Conservation (phyloP, 1,284 basidiomycete species). For the Grifola frondosa region DNA sequence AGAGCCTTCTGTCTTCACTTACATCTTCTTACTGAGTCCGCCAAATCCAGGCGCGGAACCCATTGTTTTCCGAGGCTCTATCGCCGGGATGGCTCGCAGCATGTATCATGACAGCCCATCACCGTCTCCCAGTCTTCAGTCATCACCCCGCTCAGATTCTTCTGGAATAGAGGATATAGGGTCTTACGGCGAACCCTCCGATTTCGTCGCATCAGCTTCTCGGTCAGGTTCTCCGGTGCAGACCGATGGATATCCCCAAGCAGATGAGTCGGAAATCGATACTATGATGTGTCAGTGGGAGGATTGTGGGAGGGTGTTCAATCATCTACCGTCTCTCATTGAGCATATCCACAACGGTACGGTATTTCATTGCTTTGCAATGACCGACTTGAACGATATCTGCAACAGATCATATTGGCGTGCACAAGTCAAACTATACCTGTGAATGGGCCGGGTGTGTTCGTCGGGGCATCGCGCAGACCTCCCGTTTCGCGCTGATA, state of each 20-base stretch:
- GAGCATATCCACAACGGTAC: conserved; percentile 77
- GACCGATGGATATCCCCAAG: conserved; percentile 18
- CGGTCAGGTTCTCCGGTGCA: conserved; percentile 29
- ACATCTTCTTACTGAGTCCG: not conserved
- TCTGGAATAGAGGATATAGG: conserved; percentile 25
- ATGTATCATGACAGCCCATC: conserved; percentile 35
- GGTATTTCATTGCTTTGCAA: conserved; percentile 22
- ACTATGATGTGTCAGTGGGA: conserved; percentile 71
- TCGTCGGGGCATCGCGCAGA: conserved; percentile 78
- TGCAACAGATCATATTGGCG: conserved; percentile 70
- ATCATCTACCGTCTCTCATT: conserved; percentile 69
- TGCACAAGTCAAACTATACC: conserved; percentile 83
- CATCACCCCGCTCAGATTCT: conserved; percentile 30
- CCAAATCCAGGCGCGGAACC: not conserved
- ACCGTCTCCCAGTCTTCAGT: conserved; percentile 32
- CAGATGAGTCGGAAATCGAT: conserved; percentile 20
- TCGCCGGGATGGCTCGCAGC: conserved; percentile 31
- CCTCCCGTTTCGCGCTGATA: conserved; percentile 84
- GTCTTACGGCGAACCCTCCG: conserved; percentile 15
- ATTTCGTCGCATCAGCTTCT: conserved; percentile 20
- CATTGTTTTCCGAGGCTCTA: not conserved
- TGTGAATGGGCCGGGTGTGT: conserved; percentile 87
- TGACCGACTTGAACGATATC: not conserved
- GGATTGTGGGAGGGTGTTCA: conserved; percentile 71
- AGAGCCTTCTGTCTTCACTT: too few species aligned